Conservation (phyloP, 164 flowering plant species). For the Santalum album region DNA sequence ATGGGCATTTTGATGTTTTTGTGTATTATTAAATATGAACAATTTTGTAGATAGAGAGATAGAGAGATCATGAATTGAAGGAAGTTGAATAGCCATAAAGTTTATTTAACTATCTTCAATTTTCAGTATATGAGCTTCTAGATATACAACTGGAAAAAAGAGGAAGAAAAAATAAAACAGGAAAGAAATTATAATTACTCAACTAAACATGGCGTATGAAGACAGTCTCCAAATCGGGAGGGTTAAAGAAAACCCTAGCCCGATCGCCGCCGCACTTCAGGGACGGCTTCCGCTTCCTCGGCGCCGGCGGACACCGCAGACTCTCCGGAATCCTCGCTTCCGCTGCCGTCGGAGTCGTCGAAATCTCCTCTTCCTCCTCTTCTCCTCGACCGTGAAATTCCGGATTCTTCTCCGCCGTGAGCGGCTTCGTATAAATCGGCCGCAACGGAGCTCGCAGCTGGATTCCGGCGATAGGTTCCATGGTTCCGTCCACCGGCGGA, state of each 20-base stretch:
- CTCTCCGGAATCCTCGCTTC: constrained; percentile 6
- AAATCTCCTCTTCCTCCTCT: neutral
- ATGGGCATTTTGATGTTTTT: too few relatives aligned
- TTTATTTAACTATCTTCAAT: too few relatives aligned
- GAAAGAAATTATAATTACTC: too few relatives aligned
- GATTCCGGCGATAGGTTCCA: constrained; percentile 18
- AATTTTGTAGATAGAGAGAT: too few relatives aligned
- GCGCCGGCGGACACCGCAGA: constrained; percentile 10
- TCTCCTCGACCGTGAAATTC: too few relatives aligned
- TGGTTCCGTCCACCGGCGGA: too few relatives aligned
- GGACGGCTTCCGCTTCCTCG: constrained; percentile 5
- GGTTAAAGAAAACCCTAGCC: neutral
- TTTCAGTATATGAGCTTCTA: too few relatives aligned
- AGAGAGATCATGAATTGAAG: too few relatives aligned
- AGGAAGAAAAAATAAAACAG: too few relatives aligned
- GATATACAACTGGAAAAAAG: too few relatives aligned
- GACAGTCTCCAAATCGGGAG: constrained; percentile 1
- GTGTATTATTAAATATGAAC: too few relatives aligned
- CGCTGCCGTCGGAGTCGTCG: constrained; percentile 6
- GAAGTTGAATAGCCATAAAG: too few relatives aligned
- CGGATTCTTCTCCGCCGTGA: neutral
- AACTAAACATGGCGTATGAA: constrained; percentile 1
- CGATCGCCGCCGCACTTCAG: constrained; percentile 2
- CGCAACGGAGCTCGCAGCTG: constrained; percentile 14
- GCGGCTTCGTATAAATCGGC: constrained; percentile 11